Evolutionary conservation across 192 early-diverging fungal species (phyloP).

Genomic region (Bifiguratus adelaidae): DNA sequence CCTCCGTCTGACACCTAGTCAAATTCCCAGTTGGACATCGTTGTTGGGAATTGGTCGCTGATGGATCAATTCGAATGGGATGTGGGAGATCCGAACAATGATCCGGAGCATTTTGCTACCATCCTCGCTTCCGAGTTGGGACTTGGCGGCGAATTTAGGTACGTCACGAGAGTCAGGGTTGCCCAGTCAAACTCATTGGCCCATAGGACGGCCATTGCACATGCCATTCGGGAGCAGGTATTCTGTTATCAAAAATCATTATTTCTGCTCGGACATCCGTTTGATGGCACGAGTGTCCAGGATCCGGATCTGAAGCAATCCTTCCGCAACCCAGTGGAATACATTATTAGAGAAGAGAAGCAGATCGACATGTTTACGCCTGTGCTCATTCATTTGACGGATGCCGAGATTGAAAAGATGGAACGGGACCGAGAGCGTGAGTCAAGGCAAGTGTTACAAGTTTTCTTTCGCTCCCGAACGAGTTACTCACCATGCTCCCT

Average conservation of each 20-base stretch:
- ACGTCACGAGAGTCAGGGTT: background rate
- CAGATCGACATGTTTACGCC: conserved; percentile 48
- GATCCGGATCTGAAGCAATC: conserved; percentile 67
- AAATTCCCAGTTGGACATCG: conserved; percentile 66
- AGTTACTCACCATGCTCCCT: background rate
- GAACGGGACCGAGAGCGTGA: conserved; percentile 81
- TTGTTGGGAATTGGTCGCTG: conserved; percentile 72
- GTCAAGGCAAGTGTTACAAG: conserved; percentile 22
- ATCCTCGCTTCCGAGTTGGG: conserved; percentile 64
- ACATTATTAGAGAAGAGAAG: conserved; percentile 33
- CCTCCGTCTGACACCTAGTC: too few species aligned
- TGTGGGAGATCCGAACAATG: conserved; percentile 58
- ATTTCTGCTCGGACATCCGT: conserved; percentile 69
- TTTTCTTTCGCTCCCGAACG: background rate
- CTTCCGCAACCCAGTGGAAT: conserved; percentile 54
- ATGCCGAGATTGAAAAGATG: conserved; percentile 67
- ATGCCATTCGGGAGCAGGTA: conserved; percentile 90
- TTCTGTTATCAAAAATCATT: conserved; percentile 77
- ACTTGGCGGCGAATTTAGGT: conserved; percentile 81
- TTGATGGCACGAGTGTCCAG: conserved; percentile 59
- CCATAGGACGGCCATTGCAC: conserved; percentile 75
- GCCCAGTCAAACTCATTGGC: background rate
- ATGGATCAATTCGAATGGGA: conserved; percentile 97
- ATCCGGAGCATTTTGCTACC: conserved; percentile 83
- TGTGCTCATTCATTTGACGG: conserved; percentile 49